Base-by-base conservation (phyloP, 805 yeast species). In the Zygoascus biomembranicola region DNA sequence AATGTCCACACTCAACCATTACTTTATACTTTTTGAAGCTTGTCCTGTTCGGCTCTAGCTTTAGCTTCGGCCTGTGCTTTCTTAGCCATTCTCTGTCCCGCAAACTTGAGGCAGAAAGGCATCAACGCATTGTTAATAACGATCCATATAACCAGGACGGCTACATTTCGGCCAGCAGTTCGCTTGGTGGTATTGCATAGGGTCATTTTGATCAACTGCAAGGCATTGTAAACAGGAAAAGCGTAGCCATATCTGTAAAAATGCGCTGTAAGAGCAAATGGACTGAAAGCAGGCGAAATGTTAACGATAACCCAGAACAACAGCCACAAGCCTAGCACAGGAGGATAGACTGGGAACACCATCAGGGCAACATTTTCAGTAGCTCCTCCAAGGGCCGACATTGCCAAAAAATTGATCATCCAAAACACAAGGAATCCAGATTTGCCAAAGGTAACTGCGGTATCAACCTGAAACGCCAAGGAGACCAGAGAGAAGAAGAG, bases 351-450 rank as follows among this genome's bases (percentile, higher is more conserved):
- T 5, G 81, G 67, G 48, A 83, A 69, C 8, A 77, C 64, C 5
- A 85, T 32, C 66, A 81, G 63, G 0, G 82, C 81, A 60, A 77
- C 69, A 57, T 83, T 79, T 67, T 87, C 94, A 63, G 82, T 84
- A 32, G 84, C 82, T 45, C 85, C 79, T 55, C 95, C 95, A 37
- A 85, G 84, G 0, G 90, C 87, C 57, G 81, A 70, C 87, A 87
- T 82, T 6, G 87, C 77, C 49, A 87, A 59, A 65, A 72, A 87
- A 6, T 82, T 75, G 35, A 81, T 59, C 79, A 84, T 76, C 95
- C 95, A 87, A 57, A 77, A 78, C 1, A 86, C 82, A 42, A 87
- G 75, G 66, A 86, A 86, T 0, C 95, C 95, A 8, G 81, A 79
- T 32, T 68, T 73, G 1, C 88, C 90, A 70, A 80, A 85, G 0